A percentile compares a stretch with the other conserved stretches of the same genome.
Evolutionary conservation across 805 yeast species (phyloP).

Genomic region (Wickerhamomyces bisporus): DNA sequence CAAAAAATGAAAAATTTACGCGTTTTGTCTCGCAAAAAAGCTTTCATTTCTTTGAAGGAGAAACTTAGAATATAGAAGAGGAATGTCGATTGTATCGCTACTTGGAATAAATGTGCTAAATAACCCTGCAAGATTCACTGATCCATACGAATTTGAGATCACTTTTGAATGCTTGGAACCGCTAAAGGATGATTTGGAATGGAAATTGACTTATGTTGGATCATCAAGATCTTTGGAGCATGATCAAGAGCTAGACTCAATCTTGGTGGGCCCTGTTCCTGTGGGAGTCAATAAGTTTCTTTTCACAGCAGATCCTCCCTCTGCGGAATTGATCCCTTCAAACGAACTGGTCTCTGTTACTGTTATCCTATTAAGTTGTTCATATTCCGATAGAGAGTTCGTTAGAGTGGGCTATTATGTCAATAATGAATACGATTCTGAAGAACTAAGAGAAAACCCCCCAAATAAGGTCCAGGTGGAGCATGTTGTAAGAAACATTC

Average conservation of each 20-base stretch:
- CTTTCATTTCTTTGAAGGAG: too few relatives aligned
- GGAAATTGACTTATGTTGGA: conserved; percentile 97
- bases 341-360: conserved; percentile 93
- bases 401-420: conserved; percentile 97
- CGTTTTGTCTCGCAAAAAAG: too few relatives aligned
- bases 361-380: conserved; percentile 86
- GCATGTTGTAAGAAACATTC: conserved; percentile 86
- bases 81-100: conserved; percentile 89
- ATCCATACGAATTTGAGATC: conserved; percentile 93
- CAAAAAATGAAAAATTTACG: neutral
- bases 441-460: conserved; percentile 89
- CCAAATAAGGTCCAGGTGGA: conserved; percentile 92
- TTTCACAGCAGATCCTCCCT: conserved; percentile 94
- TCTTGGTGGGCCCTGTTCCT: conserved; percentile 98
- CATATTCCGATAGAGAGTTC: conserved; percentile 89
- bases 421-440: conserved; percentile 92
- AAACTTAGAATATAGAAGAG: too few relatives aligned
- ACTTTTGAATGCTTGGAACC: conserved; percentile 97
- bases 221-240: conserved; percentile 91
- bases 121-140: conserved; percentile 91
- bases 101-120: conserved; percentile 88
- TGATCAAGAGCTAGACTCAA: conserved; percentile 94
- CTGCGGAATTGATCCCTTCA: conserved; percentile 93
- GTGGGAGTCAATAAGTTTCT: conserved; percentile 93
- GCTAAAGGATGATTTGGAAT: conserved; percentile 77